Evolutionary conservation across 2,329 filamentous ascomycete species (phyloP).

Genomic region (Alternaria rosae): DNA sequence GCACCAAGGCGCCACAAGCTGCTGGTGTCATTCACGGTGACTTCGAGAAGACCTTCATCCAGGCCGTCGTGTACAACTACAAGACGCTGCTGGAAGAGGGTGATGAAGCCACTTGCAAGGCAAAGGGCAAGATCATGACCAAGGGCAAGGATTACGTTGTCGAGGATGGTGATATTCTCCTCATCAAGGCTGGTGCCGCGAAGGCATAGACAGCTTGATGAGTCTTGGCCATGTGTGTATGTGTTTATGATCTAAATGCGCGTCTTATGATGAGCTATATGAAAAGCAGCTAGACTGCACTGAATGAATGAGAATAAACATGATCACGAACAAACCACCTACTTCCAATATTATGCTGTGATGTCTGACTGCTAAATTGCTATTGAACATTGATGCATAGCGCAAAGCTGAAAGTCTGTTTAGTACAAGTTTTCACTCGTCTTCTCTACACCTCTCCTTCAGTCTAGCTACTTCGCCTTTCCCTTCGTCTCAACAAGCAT

Average conservation of each 20-base stretch:
- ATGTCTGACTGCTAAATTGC: neutral
- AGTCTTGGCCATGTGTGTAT: constrained; percentile 6
- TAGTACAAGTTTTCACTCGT: neutral
- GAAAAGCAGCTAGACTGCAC: constrained; percentile 27
- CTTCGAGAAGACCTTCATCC: constrained; percentile 99
- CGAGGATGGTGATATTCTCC: constrained; percentile 80
- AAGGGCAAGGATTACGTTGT: constrained; percentile 98
- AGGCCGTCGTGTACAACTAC: constrained; percentile 94
- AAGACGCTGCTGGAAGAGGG: constrained; percentile 80
- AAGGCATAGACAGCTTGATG: constrained; percentile 62
- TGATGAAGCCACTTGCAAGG: constrained; percentile 86
- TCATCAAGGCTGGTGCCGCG: constrained; percentile 89
- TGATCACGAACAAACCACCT: neutral
- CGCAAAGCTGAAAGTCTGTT: neutral
- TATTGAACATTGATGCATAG: neutral
- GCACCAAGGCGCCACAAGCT: constrained; percentile 96
- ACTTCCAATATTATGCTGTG: neutral
- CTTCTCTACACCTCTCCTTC: neutral
- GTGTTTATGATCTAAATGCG: constrained; percentile 16
- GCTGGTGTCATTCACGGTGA: constrained; percentile 98
- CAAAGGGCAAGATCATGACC: constrained; percentile 95
- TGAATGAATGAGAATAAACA: constrained; percentile 31
- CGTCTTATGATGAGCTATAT: constrained; percentile 22
- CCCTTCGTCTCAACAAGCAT: constrained; percentile 42
- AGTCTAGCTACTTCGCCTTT: constrained; percentile 6